Conservation (phyloP, 2,329 filamentous ascomycete genomes). For the Daldinia eschscholtzii region DNA sequence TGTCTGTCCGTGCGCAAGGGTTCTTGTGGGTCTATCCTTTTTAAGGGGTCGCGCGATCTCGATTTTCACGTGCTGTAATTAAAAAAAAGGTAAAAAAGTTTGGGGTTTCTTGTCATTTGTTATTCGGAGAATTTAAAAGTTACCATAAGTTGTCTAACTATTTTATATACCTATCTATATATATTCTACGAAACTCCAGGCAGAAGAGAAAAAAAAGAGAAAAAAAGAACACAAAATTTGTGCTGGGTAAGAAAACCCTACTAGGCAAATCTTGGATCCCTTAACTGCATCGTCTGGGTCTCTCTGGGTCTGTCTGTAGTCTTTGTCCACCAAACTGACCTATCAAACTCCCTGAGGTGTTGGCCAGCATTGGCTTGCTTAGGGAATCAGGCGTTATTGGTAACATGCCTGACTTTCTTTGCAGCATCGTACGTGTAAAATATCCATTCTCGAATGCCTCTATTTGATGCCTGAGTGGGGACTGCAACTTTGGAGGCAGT, state of each 20-base stretch:
- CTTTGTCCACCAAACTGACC: constrained; percentile 5
- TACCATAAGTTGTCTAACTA: background rate
- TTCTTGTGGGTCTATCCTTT: constrained; percentile 2
- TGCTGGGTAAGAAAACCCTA: background rate
- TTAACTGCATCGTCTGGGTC: constrained; percentile 1
- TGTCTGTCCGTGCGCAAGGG: constrained; percentile 12
- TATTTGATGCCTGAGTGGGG: constrained; percentile 13
- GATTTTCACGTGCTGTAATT: constrained; percentile 12
- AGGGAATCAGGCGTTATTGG: constrained; percentile 9
- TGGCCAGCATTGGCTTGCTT: constrained; percentile 9
- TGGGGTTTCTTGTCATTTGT: background rate
- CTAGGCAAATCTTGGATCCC: constrained; percentile 5
- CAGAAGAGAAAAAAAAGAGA: background rate
- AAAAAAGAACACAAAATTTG: no score
- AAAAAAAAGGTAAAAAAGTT: background rate
- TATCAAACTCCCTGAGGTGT: background rate
- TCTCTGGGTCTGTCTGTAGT: constrained; percentile 1
- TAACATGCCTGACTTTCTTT: constrained; percentile 4
- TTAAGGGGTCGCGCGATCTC: constrained; percentile 18
- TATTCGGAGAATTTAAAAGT: background rate
- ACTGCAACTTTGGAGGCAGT: background rate
- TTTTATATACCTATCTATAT: background rate
- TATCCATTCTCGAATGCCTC: background rate
- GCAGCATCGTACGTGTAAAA: constrained; percentile 14
- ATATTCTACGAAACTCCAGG: background rate